Conservation (phyloP, 2,329 filamentous ascomycete genomes). For the Botrytis fabae region DNA sequence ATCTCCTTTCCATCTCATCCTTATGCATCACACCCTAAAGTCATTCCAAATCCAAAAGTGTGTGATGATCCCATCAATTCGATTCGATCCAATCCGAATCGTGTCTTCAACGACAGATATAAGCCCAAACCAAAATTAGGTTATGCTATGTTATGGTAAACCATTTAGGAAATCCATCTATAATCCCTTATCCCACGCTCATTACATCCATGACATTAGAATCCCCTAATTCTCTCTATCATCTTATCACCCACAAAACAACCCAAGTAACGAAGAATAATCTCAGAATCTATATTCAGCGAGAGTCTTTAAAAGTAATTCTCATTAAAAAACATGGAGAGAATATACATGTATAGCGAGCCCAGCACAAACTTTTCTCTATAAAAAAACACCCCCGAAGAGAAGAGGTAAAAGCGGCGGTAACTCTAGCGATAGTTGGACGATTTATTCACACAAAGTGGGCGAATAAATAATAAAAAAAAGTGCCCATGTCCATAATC, state of each 20-base stretch:
- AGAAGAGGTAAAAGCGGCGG: slow-evolving; percentile 32
- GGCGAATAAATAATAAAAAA: slow-evolving; percentile 14
- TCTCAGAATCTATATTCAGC: slow-evolving; percentile 32
- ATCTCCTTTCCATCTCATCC: not conserved
- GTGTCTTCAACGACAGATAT: slow-evolving; percentile 15
- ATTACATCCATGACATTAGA: slow-evolving; percentile 19
- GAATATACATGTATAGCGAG: slow-evolving; percentile 35
- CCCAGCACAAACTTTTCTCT: slow-evolving; percentile 35
- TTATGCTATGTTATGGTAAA: not conserved
- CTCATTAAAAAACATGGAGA: slow-evolving; percentile 22
- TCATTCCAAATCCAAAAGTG: slow-evolving; percentile 17
- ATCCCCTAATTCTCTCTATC: not conserved
- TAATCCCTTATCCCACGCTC: slow-evolving; percentile 3
- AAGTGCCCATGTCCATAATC: slow-evolving; percentile 9
- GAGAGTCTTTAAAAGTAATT: slow-evolving; percentile 27
- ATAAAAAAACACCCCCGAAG: slow-evolving; percentile 25
- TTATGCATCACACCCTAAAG: not conserved
- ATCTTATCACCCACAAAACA: not conserved
- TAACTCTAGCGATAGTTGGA: slow-evolving; percentile 41
- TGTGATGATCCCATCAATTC: not conserved
- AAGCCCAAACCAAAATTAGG: not conserved
- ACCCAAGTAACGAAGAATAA: not conserved
- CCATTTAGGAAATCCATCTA: slow-evolving; percentile 16
- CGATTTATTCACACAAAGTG: slow-evolving; percentile 30
- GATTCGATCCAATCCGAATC: slow-evolving; percentile 2